These are phyloP conservation scores for Saprolegnia diclina DNA, from an alignment of 352 stramenopile genomes.

Conservation along the genomic window DNA sequence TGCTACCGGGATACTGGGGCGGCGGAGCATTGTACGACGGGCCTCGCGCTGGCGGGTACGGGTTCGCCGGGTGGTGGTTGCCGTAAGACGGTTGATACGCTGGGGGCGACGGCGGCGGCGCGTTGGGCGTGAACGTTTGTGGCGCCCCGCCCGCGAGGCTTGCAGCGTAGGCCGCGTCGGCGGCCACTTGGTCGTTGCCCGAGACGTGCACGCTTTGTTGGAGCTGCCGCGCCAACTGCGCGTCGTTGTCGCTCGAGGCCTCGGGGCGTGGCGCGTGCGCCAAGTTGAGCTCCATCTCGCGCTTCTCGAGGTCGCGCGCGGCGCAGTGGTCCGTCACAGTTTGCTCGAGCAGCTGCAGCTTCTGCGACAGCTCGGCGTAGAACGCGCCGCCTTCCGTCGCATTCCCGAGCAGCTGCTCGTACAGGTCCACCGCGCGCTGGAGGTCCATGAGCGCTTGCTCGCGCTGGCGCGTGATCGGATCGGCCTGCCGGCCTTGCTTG, in stretches of 20 bases:
- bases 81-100: not conserved
- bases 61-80: slow-evolving; percentile 21
- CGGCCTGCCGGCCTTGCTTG: slow-evolving; percentile 50
- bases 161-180: slow-evolving; percentile 11
- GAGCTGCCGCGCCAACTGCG: slow-evolving; percentile 2
- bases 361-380: slow-evolving; percentile 49
- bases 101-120: not conserved
- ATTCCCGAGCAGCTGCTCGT: slow-evolving; percentile 70
- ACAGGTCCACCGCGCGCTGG: slow-evolving; percentile 63
- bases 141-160: not conserved
- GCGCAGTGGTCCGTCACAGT: slow-evolving; percentile 68
- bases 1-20: not conserved
- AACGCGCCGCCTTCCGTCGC: slow-evolving; percentile 64
- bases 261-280: not conserved
- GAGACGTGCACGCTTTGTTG: not conserved
- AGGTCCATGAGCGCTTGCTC: slow-evolving; percentile 56
- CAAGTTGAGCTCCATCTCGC: slow-evolving; percentile 64
- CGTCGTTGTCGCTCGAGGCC: not conserved
- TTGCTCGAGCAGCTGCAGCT: slow-evolving; percentile 60
- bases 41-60: slow-evolving; percentile 1
- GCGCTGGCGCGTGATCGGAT: slow-evolving; percentile 46
- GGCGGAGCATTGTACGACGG: not conserved
- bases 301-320: slow-evolving; percentile 59
- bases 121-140: not conserved
- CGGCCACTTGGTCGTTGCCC: slow-evolving; percentile 12